Conservation (phyloP, 1,284 basidiomycete species). For the Ceratobasidium theobromae region DNA sequence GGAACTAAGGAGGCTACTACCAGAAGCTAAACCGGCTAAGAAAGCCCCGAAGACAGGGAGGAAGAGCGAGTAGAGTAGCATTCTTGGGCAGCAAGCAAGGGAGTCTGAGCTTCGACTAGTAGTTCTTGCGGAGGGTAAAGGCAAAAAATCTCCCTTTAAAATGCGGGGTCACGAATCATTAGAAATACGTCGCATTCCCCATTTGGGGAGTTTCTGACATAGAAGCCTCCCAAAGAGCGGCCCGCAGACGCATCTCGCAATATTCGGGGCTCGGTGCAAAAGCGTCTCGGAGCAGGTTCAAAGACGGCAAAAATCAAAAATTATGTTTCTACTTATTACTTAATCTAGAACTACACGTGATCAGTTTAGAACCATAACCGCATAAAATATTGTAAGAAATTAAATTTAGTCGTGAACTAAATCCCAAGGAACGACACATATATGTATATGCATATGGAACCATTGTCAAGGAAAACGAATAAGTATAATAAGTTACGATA, state of each 20-base stretch:
- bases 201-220: slow-evolving; percentile 6
- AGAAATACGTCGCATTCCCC: background rate
- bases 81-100: background rate
- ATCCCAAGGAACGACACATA: no score
- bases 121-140: background rate
- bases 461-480: no score
- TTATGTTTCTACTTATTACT: no score
- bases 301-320: no score
- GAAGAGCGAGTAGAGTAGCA: slow-evolving; percentile 8
- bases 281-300: background rate
- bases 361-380: no score
- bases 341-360: no score
- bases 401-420: no score
- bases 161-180: background rate
- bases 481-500: no score
- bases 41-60: slow-evolving; percentile 4
- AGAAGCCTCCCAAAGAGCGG: background rate
- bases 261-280: slow-evolving; percentile 12
- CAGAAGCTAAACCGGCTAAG: background rate
- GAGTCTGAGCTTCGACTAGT: slow-evolving; percentile 2
- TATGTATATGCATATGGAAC: no score
- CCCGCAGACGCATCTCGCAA: slow-evolving; percentile 4
- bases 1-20: background rate
- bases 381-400: no score
- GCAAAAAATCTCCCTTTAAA: slow-evolving; percentile 17